phyloP scores from a whole-genome alignment of 2,329 filamentous ascomycete species.

The Macrophomina phaseolina region DNA sequence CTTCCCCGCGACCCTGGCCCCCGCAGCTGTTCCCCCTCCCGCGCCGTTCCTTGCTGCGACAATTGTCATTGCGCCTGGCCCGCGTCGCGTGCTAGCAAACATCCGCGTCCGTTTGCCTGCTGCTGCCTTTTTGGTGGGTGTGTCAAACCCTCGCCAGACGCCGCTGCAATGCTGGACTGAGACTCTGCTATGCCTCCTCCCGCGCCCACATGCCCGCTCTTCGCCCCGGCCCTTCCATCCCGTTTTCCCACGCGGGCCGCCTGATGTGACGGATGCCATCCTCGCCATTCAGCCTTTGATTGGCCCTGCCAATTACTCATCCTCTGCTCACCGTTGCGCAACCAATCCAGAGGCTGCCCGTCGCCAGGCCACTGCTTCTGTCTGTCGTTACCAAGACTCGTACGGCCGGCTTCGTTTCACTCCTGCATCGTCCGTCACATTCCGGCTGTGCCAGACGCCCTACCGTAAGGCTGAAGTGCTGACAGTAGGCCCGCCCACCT shows the following conservation, averaged over 20 bases:
- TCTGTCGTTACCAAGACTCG: constrained; percentile 3
- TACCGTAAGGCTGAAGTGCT: constrained; percentile 26
- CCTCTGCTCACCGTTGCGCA: not conserved
- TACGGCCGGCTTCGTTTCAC: not conserved
- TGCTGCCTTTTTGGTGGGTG: not conserved
- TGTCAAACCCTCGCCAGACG: not conserved
- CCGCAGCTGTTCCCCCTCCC: not conserved
- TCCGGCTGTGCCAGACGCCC: constrained; percentile 8
- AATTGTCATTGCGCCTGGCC: constrained; percentile 9
- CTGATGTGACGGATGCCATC: not conserved
- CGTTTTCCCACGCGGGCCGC: constrained; percentile 4
- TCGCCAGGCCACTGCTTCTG: not conserved
- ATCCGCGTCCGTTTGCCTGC: constrained; percentile 16
- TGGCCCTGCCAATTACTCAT: not conserved
- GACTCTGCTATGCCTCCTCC: not conserved
- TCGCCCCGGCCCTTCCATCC: not conserved
- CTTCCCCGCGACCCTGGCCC: not conserved
- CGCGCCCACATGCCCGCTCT: not conserved
- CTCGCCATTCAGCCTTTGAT: not conserved
- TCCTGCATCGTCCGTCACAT: constrained; percentile 10
- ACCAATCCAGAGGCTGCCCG: not conserved
- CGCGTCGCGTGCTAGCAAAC: not conserved
- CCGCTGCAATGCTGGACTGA: not conserved
- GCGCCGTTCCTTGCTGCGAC: not conserved
- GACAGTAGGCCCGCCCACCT: constrained; percentile 17